Percentiles rank a stretch among this genome's conserved stretches.
phyloP scores from a whole-genome alignment of 768 basidiomycete species.

The Rhizopogon salebrosus region DNA sequence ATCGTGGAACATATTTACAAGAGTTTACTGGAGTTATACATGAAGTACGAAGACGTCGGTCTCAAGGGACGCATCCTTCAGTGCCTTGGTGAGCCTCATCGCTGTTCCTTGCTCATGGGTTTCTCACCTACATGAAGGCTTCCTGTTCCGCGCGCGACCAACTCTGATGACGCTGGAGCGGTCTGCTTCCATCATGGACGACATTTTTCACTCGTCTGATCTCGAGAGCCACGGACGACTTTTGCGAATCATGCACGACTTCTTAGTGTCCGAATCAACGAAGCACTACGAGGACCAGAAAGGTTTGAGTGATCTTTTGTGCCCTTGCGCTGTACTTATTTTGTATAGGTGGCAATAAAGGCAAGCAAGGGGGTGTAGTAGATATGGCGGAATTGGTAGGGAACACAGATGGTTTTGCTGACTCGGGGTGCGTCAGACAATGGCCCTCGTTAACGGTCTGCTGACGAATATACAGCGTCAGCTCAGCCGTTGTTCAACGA shows the following conservation, averaged over 20 bases:
- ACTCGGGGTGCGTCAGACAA: constrained; percentile 75
- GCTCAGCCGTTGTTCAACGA: constrained; percentile 91
- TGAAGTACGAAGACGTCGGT: constrained; percentile 52
- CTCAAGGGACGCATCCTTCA: constrained; percentile 74
- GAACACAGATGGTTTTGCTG: constrained; percentile 92
- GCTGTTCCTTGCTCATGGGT: not conserved
- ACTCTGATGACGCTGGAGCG: constrained; percentile 80
- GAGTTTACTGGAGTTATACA: constrained; percentile 65
- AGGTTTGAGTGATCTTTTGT: constrained; percentile 30
- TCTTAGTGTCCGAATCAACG: constrained; percentile 75
- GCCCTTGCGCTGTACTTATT: not conserved
- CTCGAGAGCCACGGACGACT: constrained; percentile 69
- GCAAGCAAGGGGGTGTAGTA: constrained; percentile 39
- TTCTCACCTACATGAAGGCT: constrained; percentile 47
- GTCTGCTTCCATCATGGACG: constrained; percentile 85
- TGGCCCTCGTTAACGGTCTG: not conserved
- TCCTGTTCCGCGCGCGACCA: constrained; percentile 88
- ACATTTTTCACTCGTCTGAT: constrained; percentile 72
- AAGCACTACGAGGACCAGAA: constrained; percentile 75
- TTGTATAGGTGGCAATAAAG: constrained; percentile 13
- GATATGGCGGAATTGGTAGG: constrained; percentile 94
- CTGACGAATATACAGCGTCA: constrained; percentile 53
- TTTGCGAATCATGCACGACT: constrained; percentile 88
- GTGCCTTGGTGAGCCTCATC: constrained; percentile 63
- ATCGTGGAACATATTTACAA: constrained; percentile 83